A percentile compares a stretch with the other conserved stretches of the same genome.
phyloP scores from a whole-genome alignment of 345 rosid species.

The Melastoma malabathricum region DNA sequence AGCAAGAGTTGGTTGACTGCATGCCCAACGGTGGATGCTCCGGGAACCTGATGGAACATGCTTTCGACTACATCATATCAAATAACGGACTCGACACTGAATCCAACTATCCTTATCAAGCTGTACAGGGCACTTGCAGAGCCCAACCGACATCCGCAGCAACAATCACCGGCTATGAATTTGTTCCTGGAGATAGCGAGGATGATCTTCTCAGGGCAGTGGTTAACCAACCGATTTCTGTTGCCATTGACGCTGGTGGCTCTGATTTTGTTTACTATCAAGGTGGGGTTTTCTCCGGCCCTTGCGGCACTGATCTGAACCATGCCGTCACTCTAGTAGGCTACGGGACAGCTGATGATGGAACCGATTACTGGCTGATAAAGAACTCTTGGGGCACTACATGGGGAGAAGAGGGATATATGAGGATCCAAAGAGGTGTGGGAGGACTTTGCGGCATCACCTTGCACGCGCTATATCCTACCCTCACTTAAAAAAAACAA shows the following conservation, averaged over 20 bases:
- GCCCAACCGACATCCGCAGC: conserved; percentile 9
- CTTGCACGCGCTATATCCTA: conserved; percentile 7
- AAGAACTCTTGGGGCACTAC: conserved; percentile 53
- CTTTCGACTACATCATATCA: conserved; percentile 23
- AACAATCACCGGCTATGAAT: conserved; percentile 20
- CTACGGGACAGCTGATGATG: conserved; percentile 26
- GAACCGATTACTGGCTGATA: conserved; percentile 37
- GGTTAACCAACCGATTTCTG: conserved; percentile 39
- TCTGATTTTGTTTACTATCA: conserved; percentile 19
- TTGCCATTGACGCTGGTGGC: conserved; percentile 18
- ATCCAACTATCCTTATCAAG: conserved; percentile 25
- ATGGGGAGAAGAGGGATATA: conserved; percentile 50
- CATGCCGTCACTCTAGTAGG: conserved; percentile 46
- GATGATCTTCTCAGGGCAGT: conserved; percentile 33
- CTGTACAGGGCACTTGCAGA: conserved; percentile 19
- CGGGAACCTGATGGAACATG: conserved; percentile 24
- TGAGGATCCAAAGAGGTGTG: conserved; percentile 30
- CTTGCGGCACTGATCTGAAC: conserved; percentile 19
- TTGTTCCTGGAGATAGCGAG: conserved; percentile 29
- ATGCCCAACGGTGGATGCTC: conserved; percentile 22
- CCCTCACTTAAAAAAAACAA: too few species aligned
- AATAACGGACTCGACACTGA: conserved; percentile 37
- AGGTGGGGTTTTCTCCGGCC: conserved; percentile 26
- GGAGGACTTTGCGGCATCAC: conserved; percentile 43
- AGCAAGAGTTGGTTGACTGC: conserved; percentile 44